Evolutionary conservation across 2,329 filamentous ascomycete genomes (phyloP), one percentile per base, ranked within the genome.

Genomic region (Hymenoscyphus fructigenus): DNA sequence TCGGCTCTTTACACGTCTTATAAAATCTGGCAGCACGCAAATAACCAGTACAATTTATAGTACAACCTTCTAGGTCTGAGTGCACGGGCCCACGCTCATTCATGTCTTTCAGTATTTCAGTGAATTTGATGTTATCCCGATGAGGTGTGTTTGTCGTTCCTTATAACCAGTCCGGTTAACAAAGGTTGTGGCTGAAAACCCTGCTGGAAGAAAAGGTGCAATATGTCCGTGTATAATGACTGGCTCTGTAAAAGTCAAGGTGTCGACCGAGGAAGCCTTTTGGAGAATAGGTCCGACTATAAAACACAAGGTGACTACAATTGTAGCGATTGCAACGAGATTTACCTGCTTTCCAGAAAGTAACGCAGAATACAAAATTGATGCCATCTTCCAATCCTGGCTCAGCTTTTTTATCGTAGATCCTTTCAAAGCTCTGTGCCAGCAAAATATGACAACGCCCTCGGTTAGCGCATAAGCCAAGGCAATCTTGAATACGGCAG

Each of bases 231-330:
- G 64, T 5, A 68, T n/a, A 29, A 41, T 34, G 5, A 28, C 26
- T 2, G 59, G 32, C 15, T 53, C 23, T 28, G 17, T 4, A 3
- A 15, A 10, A 15, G 50, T 3, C 28, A 53, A 12, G 12, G 62
- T 56, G 1, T 60, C 41, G 28, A 68, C 53, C 20, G 64, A 64
- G 38, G 68, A 69, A 4, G 66, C 66, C 58, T 65, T 61, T 61
- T 69, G 66, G 9, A 69, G 65, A 36, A 69, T 56, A 20, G 68
- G 68, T 15, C 67, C 66, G 5, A 66, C 65, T 32, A 69, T 63
- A 20, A 66, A 61, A 15, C 62, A 50, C 6, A 69, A 14, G 6
- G 66, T 64, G 5, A 62, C 63, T 5, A 60, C 50, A 23, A 69
- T 58, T 23, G 62, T 56, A 17, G 62, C 66, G 47, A 67, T 28